Conservation (phyloP, 352 stramenopile genomes). For the Phytophthora brassicae region DNA sequence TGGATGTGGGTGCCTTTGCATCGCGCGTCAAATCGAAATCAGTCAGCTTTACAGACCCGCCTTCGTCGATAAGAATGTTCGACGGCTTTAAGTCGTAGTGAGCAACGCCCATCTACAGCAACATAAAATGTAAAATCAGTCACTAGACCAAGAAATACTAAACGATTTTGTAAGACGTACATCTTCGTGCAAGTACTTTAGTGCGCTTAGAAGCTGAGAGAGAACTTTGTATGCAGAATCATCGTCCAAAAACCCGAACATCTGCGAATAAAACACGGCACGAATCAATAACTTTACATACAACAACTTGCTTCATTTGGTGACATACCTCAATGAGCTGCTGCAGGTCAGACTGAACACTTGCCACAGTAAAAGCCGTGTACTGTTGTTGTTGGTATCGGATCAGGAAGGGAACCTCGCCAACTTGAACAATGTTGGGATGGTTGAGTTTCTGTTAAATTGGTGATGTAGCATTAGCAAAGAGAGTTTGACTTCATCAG, state of each 20-base stretch:
- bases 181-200: conserved; percentile 77
- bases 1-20: conserved; percentile 54
- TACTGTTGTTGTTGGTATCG: conserved; percentile 71
- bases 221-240: conserved; percentile 61
- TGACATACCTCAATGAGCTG: conserved; percentile 63
- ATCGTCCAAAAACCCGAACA: conserved; percentile 66
- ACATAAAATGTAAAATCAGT: conserved; percentile 9
- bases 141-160: neutral
- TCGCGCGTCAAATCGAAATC: conserved; percentile 89
- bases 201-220: conserved; percentile 59
- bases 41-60: conserved; percentile 89
- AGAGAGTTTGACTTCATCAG: too few relatives aligned
- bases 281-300: conserved; percentile 1
- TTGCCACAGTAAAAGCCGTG: conserved; percentile 77
- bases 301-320: neutral
- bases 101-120: conserved; percentile 62
- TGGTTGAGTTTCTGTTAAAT: conserved; percentile 59
- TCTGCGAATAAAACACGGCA: conserved; percentile 26
- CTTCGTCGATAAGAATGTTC: conserved; percentile 94
- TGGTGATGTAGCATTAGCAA: too few relatives aligned
- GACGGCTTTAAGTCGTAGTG: conserved; percentile 97
- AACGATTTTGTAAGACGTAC: conserved; percentile 29
- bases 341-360: conserved; percentile 70
- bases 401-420: conserved; percentile 58
- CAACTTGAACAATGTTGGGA: conserved; percentile 67